A percentile compares a stretch with the other conserved stretches of the same genome.
Conservation (phyloP, 176 grass and related monocot species). For the Juncus effusus region DNA sequence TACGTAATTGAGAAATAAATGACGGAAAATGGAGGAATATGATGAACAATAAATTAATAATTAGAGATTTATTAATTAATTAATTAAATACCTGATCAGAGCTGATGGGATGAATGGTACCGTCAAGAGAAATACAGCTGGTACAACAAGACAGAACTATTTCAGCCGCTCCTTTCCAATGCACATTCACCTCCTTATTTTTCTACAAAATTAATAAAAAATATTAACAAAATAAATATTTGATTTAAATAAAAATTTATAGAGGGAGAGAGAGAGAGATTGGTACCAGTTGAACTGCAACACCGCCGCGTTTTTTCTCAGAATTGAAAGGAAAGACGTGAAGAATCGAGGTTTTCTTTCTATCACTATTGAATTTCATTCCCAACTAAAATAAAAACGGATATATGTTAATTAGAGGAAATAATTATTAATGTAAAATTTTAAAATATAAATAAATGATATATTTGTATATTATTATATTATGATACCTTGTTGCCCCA, state of each 20-base stretch:
- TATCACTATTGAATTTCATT: constrained; percentile 62
- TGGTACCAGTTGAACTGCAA: constrained; percentile 65
- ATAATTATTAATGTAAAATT: constrained; percentile 4
- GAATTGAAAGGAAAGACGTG: constrained; percentile 91
- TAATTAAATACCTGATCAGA: constrained; percentile 51
- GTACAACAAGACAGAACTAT: constrained; percentile 77
- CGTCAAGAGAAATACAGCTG: constrained; percentile 60
- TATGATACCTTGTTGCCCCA: constrained; percentile 79
- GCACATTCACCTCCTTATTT: constrained; percentile 55
- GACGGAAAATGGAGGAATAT: too few species aligned
- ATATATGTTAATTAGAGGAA: background rate
- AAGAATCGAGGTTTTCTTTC: constrained; percentile 59
- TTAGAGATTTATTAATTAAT: background rate
- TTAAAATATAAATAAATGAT: constrained; percentile 9
- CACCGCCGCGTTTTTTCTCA: constrained; percentile 92
- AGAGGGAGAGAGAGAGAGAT: constrained; percentile 8
- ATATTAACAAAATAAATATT: constrained; percentile 29
- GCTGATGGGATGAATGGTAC: constrained; percentile 59
- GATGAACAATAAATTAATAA: constrained; percentile 8
- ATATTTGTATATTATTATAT: constrained; percentile 1
- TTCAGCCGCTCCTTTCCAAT: constrained; percentile 99
- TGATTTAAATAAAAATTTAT: constrained; percentile 23
- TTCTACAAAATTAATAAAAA: constrained; percentile 44
- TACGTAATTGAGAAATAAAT: background rate
- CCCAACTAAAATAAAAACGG: constrained; percentile 57